A percentile compares a stretch with the other conserved stretches of the same genome.
Evolutionary conservation across 768 basidiomycete species (phyloP).

Genomic region (Lactifluus pinguis): DNA sequence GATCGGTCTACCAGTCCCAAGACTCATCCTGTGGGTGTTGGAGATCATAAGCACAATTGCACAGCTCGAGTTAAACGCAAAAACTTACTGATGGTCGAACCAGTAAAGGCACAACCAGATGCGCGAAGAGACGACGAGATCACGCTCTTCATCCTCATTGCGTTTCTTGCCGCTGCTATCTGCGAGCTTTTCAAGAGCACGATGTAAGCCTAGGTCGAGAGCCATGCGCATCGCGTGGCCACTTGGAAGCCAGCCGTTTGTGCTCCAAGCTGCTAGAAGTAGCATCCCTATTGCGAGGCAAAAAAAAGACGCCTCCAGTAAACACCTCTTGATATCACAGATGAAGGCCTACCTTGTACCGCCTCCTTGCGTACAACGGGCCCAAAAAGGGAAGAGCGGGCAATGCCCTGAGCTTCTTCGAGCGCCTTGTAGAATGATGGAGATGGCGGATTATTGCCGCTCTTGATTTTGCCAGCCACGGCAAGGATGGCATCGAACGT

Average conservation of each 20-base stretch:
- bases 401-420: conserved; percentile 94
- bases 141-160: conserved; percentile 76
- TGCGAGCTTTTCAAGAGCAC: conserved; percentile 84
- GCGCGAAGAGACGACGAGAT: conserved; percentile 84
- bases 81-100: conserved; percentile 87
- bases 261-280: conserved; percentile 86
- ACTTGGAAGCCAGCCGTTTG: conserved; percentile 90
- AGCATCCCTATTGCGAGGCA: conserved; percentile 58
- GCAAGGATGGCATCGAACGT: conserved; percentile 92
- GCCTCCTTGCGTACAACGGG: conserved; percentile 93
- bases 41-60: conserved; percentile 10
- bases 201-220: conserved; percentile 85
- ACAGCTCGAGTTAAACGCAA: neutral
- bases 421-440: conserved; percentile 84
- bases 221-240: conserved; percentile 98
- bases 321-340: neutral
- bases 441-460: conserved; percentile 78
- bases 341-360: conserved; percentile 58
- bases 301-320: neutral
- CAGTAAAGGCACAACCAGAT: conserved; percentile 94
- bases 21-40: conserved; percentile 56
- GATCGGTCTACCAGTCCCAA: conserved; percentile 86
- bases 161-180: conserved; percentile 59
- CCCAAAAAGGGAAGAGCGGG: conserved; percentile 86
- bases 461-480: conserved; percentile 85